Percentiles rank a stretch among this genome's conserved stretches.
phyloP scores from a whole-genome alignment of 441 rosid genomes.

The Raphanus hybrid region DNA sequence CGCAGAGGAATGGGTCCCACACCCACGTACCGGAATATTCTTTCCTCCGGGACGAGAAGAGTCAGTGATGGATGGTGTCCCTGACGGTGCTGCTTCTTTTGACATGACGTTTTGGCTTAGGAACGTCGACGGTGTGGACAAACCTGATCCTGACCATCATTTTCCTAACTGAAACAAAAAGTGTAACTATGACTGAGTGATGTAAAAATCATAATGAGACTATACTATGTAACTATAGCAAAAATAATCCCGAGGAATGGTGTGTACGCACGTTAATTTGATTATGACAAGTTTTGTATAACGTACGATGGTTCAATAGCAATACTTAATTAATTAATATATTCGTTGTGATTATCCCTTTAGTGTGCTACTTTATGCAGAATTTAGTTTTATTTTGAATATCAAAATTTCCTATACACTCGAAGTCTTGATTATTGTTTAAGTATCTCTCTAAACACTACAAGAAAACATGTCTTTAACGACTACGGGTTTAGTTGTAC shows the following conservation, averaged over 20 bases:
- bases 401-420: no score
- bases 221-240: not conserved
- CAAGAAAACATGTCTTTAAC: no score
- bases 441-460: no score
- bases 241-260: slow-evolving; percentile 5
- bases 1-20: slow-evolving; percentile 65
- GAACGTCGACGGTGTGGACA: slow-evolving; percentile 63
- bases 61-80: slow-evolving; percentile 69
- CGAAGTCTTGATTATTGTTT: no score
- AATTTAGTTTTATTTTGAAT: no score
- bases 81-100: slow-evolving; percentile 58
- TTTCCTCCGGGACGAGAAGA: slow-evolving; percentile 67
- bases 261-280: not conserved
- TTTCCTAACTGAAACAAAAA: slow-evolving; percentile 5
- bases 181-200: not conserved
- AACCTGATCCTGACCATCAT: slow-evolving; percentile 43
- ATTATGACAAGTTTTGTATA: not conserved
- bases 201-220: not conserved
- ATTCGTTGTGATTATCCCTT: no score
- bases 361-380: no score
- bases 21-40: slow-evolving; percentile 84
- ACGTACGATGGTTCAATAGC: not conserved
- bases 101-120: slow-evolving; percentile 63
- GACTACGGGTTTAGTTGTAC: no score
- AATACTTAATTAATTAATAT: not conserved